These are phyloP conservation scores for Draba incana DNA, from an alignment of 345 rosid genomes.

Conservation along the genomic window DNA sequence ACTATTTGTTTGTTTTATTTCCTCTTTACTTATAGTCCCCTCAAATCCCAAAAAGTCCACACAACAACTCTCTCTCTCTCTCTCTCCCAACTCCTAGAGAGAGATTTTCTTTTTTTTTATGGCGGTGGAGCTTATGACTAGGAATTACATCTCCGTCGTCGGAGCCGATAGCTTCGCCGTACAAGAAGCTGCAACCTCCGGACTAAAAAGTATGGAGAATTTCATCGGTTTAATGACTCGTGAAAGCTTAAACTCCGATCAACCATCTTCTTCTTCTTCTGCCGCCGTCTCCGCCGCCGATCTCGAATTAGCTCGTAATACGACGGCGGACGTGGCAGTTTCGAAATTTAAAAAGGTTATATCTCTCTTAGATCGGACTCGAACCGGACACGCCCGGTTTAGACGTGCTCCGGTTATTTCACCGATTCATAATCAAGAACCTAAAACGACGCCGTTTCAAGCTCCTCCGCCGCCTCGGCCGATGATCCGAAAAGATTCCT, in stretches of 20 bases:
- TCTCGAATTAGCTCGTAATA: constrained; percentile 58
- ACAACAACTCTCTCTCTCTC: constrained; percentile 27
- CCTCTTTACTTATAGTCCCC: constrained; percentile 29
- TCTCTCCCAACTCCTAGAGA: not conserved
- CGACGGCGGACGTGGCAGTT: constrained; percentile 71
- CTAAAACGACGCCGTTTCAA: constrained; percentile 68
- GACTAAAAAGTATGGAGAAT: constrained; percentile 76
- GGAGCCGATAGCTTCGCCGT: constrained; percentile 52
- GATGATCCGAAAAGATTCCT: constrained; percentile 48
- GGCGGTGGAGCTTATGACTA: constrained; percentile 48
- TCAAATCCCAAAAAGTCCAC: constrained; percentile 30
- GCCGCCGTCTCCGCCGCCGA: constrained; percentile 41
- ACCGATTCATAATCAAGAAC: constrained; percentile 23
- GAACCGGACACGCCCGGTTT: constrained; percentile 96
- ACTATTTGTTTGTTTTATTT: too few species aligned
- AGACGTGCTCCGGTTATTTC: constrained; percentile 60
- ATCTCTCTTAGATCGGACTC: constrained; percentile 77
- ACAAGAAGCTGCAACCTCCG: constrained; percentile 89
- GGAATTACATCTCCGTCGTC: constrained; percentile 41
- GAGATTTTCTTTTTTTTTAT: constrained; percentile 11
- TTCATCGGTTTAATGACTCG: constrained; percentile 71
- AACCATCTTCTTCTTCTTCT: constrained; percentile 41
- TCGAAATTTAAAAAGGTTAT: constrained; percentile 82
- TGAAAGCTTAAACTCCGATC: constrained; percentile 37
- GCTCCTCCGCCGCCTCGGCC: constrained; percentile 25